These are phyloP conservation scores for Puccinia triticina DNA, from an alignment of 1,284 basidiomycete genomes.

Conservation along the genomic window DNA sequence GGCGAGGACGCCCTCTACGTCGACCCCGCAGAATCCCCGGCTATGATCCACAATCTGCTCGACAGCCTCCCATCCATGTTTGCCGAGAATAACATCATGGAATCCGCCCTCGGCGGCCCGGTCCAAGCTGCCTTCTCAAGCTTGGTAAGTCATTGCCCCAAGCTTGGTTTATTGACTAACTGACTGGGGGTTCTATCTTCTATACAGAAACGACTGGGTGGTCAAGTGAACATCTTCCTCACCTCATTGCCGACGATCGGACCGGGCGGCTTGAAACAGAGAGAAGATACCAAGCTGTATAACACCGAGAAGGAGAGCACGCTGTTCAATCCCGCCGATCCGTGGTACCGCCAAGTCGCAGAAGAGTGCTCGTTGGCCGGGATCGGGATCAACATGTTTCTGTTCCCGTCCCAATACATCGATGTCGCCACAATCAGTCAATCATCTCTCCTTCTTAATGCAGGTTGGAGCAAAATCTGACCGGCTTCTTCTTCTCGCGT, in stretches of 20 bases:
- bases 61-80: constrained; percentile 71
- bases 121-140: constrained; percentile 74
- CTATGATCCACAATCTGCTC: constrained; percentile 69
- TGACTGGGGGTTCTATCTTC: constrained; percentile 29
- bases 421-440: constrained; percentile 85
- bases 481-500: background rate
- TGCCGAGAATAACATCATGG: constrained; percentile 64
- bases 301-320: constrained; percentile 86
- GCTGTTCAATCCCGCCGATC: constrained; percentile 75
- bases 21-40: constrained; percentile 71
- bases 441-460: constrained; percentile 53
- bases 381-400: constrained; percentile 85
- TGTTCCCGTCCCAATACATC: constrained; percentile 79
- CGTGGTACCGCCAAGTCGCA: constrained; percentile 77
- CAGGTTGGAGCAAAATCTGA: background rate
- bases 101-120: constrained; percentile 78
- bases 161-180: no score
- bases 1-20: constrained; percentile 73
- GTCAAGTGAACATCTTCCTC: constrained; percentile 82
- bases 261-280: constrained; percentile 69
- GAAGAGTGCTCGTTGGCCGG: constrained; percentile 88
- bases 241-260: constrained; percentile 78
- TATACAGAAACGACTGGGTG: constrained; percentile 73
- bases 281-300: constrained; percentile 73
- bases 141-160: constrained; percentile 62